Percentiles rank a stretch among this genome's conserved stretches.
Conservation (phyloP, 73 alveolate genomes). For the Paramecium tetraurelia region DNA sequence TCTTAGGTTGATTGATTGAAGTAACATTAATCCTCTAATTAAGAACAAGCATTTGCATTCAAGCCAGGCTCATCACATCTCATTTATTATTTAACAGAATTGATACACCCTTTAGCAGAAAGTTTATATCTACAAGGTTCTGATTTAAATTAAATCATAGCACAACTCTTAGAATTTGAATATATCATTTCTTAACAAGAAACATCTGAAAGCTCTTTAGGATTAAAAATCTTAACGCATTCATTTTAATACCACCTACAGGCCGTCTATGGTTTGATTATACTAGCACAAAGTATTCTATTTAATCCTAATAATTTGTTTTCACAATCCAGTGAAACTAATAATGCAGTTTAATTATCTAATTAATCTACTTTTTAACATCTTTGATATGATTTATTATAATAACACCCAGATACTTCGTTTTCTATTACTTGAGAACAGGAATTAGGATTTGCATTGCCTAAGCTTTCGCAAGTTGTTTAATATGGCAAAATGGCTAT, state of each 20-base stretch:
- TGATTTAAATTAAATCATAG: neutral
- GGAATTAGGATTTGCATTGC: no score
- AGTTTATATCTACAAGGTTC: neutral
- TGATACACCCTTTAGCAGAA: neutral
- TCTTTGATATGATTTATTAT: no score
- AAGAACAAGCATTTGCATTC: neutral
- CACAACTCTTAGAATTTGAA: neutral
- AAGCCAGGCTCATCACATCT: neutral
- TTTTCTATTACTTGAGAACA: no score
- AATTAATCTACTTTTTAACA: no score
- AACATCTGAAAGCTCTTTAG: neutral
- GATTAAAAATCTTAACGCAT: neutral
- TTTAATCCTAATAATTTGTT: neutral
- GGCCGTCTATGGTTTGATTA: neutral
- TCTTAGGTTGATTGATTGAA: neutral
- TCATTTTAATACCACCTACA: neutral
- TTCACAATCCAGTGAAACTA: neutral
- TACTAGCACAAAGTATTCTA: neutral
- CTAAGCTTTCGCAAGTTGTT: no score
- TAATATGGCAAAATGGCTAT: no score
- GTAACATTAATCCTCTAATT: neutral
- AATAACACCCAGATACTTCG: no score
- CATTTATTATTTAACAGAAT: neutral
- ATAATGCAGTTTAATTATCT: neutral
- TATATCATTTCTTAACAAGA: neutral